Evolutionary conservation across 768 basidiomycete species (phyloP), one percentile per base, ranked within the genome.

Genomic region (Coprinopsis strossmayeri): DNA sequence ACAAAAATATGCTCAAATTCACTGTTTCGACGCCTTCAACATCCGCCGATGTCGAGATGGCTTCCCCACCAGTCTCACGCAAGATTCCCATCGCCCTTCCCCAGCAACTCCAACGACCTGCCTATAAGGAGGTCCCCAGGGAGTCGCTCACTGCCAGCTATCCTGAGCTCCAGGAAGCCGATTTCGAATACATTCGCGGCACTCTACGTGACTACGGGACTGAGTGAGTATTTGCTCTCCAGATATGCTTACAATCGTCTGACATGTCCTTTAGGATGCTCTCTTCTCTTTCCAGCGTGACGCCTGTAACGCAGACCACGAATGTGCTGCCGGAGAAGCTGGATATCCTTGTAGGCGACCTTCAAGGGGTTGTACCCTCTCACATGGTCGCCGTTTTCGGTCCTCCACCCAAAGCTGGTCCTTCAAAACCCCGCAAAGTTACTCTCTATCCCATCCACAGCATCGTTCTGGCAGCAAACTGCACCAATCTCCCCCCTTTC

Each of bases 361-460:
- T n/a, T n/a, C n/a, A n/a, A n/a, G n/a, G n/a, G 49, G 53, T 66
- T 35, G 52, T 66, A 27, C 80, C 80, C 5, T 75, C 77, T 0
- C 81, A 83, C 56, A 66, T 78, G 55, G 61, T 83, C 18, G 81
- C 79, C 15, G 60, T 82, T 41, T 66, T 61, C 38, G 59, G 62
- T 58, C 53, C 27, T 34, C 60, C 37, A 28, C 43, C 43, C 44
- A 53, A 55, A 59, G 42, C 61, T 53, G 47, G 51, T 5, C 55
- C 56, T 18, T 55, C 52, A 24, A 47, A 30, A 46, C 54, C 25
- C 49, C 49, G 46, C 2, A 67, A 67, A 52, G 61, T 73, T 23
- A 66, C 72, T 9, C 69, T 90, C 45, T 82, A 76, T 54, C 82
- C 89, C 3, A 74, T 79, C 10, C 88, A 91, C 64, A 77, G 79